A percentile compares a stretch with the other conserved stretches of the same genome.
These are phyloP conservation scores for Samsoniella hepiali DNA, from an alignment of 2,329 filamentous ascomycete species.

Conservation along the genomic window DNA sequence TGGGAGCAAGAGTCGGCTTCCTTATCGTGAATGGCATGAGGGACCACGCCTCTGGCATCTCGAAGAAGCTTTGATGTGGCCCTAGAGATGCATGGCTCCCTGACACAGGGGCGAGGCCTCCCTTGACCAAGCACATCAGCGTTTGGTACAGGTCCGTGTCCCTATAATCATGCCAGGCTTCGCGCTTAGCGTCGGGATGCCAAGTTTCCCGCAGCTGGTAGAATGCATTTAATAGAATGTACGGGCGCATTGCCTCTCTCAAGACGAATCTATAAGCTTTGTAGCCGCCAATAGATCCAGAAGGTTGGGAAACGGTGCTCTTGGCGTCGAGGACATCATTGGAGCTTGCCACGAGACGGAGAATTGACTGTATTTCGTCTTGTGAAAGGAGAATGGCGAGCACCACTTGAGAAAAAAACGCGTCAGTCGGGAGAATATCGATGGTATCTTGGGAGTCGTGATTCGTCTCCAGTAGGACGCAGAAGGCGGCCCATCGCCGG, in stretches of 20 bases:
- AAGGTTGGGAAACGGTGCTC: too few relatives aligned
- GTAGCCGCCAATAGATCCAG: too few relatives aligned
- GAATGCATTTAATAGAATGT: not conserved
- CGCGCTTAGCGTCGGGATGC: not conserved
- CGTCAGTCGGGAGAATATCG: not conserved
- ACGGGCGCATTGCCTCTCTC: not conserved
- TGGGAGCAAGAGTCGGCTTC: not conserved
- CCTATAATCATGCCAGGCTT: not conserved
- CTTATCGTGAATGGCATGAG: not conserved
- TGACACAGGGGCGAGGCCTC: not conserved
- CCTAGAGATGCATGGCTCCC: not conserved
- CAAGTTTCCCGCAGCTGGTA: not conserved
- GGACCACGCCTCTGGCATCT: not conserved
- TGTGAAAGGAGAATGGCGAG: not conserved
- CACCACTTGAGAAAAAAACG: not conserved
- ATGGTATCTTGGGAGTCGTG: not conserved
- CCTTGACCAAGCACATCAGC: not conserved
- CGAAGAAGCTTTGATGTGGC: not conserved
- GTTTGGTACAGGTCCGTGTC: not conserved
- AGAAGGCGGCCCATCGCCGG: not conserved
- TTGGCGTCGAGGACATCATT: not conserved
- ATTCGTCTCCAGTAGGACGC: not conserved
- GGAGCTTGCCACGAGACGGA: not conserved
- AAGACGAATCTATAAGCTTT: not conserved
- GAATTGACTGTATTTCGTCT: not conserved